Conservation (phyloP, 2,329 filamentous ascomycete species). For the Fusarium sterilihyphosum region DNA sequence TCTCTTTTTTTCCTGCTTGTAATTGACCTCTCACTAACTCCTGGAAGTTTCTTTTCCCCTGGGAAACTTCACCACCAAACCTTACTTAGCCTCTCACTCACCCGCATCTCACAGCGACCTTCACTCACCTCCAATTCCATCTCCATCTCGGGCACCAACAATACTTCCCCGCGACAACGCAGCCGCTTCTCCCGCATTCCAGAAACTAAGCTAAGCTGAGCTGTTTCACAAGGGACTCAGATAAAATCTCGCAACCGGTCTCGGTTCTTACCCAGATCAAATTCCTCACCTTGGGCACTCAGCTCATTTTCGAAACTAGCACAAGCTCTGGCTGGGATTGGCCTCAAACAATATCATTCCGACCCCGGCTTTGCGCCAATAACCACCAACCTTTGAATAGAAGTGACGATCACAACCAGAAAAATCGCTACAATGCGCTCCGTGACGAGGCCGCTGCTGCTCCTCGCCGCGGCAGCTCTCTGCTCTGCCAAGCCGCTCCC, state of each 20-base stretch:
- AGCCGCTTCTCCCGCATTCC: constrained; percentile 27
- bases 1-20: constrained; percentile 23
- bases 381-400: not conserved
- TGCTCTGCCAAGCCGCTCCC: constrained; percentile 60
- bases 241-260: constrained; percentile 25
- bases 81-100: constrained; percentile 12
- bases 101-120: constrained; percentile 17
- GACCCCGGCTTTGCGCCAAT: constrained; percentile 15
- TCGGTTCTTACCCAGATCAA: not conserved
- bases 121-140: constrained; percentile 7
- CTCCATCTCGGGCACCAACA: constrained; percentile 30
- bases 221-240: constrained; percentile 24
- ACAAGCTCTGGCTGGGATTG: constrained; percentile 21
- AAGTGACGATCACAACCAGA: not conserved
- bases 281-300: not conserved
- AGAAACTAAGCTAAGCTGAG: not conserved
- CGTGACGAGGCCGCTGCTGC: constrained; percentile 47
- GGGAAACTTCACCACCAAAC: not conserved
- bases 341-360: constrained; percentile 10
- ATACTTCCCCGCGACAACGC: constrained; percentile 19
- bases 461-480: constrained; percentile 50
- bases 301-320: constrained; percentile 17
- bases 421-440: constrained; percentile 36
- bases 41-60: not conserved
- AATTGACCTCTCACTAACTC: not conserved